Conservation (phyloP, 2,329 filamentous ascomycete species). For the Teratosphaeriaceae sp. region DNA sequence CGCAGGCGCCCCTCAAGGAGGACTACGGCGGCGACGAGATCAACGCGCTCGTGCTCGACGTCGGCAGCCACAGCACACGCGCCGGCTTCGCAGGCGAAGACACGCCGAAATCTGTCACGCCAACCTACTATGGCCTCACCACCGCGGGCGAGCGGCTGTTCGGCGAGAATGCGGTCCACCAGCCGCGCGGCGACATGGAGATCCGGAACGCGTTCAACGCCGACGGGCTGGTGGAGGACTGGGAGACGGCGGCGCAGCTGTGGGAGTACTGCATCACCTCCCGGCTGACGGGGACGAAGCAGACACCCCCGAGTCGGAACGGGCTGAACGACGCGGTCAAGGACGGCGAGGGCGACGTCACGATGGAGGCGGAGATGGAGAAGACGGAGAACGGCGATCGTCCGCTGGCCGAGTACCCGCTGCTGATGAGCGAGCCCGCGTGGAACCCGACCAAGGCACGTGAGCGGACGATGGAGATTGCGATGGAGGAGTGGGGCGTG, state of each 20-base stretch:
- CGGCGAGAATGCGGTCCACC: constrained; percentile 83
- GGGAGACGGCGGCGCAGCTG: constrained; percentile 81
- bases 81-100: constrained; percentile 98
- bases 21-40: constrained; percentile 71
- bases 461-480: constrained; percentile 91
- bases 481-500: constrained; percentile 94
- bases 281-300: constrained; percentile 71
- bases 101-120: constrained; percentile 86
- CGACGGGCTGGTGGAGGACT: constrained; percentile 90
- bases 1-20: constrained; percentile 32
- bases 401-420: constrained; percentile 77
- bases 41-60: constrained; percentile 91
- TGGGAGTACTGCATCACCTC: constrained; percentile 94
- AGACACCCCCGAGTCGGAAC: constrained; percentile 65
- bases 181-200: constrained; percentile 68
- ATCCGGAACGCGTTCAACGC: constrained; percentile 87
- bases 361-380: constrained; percentile 56
- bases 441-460: constrained; percentile 86
- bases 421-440: constrained; percentile 88
- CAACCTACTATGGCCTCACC: constrained; percentile 72
- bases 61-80: constrained; percentile 83
- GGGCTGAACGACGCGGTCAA: constrained; percentile 64
- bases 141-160: constrained; percentile 58
- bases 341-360: constrained; percentile 40
- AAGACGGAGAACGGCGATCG: constrained; percentile 59